Evolutionary conservation across 805 yeast species (phyloP).

Genomic region (Schizosaccharomyces octosporus): DNA sequence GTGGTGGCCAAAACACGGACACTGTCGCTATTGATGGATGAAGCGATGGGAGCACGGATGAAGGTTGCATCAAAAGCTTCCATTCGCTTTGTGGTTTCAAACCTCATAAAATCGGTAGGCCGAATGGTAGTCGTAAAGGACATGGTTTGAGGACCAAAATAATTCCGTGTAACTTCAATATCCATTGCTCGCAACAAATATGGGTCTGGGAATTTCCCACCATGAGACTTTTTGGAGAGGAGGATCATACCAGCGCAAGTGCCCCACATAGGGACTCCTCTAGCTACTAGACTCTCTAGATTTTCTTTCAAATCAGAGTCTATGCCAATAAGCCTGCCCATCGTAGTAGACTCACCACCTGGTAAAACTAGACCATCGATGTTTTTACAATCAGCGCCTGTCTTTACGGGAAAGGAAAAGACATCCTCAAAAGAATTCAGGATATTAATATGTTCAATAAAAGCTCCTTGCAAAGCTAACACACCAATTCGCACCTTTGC

Average conservation of each 20-base stretch:
- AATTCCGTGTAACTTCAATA: slow-evolving; percentile 41
- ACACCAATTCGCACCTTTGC: slow-evolving; percentile 15
- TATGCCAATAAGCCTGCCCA: background rate
- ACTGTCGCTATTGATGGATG: slow-evolving; percentile 8
- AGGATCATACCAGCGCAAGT: slow-evolving; percentile 68
- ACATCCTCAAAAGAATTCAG: slow-evolving; percentile 13
- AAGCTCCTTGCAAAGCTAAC: slow-evolving; percentile 59
- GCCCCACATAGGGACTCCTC: slow-evolving; percentile 57
- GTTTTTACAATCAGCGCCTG: slow-evolving; percentile 21
- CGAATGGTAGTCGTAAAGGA: slow-evolving; percentile 22
- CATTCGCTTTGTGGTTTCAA: background rate
- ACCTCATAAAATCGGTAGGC: background rate
- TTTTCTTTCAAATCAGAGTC: background rate
- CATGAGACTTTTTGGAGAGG: slow-evolving; percentile 30
- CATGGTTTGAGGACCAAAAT: slow-evolving; percentile 55
- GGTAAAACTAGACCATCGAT: slow-evolving; percentile 46
- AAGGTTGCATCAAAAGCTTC: slow-evolving; percentile 23
- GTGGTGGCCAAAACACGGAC: slow-evolving; percentile 12
- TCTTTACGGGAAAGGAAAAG: slow-evolving; percentile 23
- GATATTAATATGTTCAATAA: slow-evolving; percentile 36
- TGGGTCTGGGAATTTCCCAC: slow-evolving; percentile 24
- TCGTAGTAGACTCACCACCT: slow-evolving; percentile 20
- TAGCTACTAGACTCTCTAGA: slow-evolving; percentile 28
- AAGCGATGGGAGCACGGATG: slow-evolving; percentile 56
- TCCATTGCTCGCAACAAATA: slow-evolving; percentile 38